phyloP scores from a whole-genome alignment of 2,329 filamentous ascomycete species.

The Colletotrichum trifolii region DNA sequence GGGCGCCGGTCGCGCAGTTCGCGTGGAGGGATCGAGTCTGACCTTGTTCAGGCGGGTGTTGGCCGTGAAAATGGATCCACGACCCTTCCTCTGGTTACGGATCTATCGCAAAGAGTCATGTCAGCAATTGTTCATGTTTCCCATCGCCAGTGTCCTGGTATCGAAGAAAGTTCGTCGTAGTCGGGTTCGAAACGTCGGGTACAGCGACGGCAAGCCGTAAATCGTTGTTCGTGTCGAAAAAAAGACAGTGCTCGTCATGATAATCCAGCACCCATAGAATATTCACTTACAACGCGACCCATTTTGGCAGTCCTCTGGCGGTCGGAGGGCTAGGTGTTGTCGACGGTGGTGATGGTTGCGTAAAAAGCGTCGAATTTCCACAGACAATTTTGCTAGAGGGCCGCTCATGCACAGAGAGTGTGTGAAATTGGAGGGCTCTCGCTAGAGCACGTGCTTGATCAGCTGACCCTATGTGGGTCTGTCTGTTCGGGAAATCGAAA shows the following conservation, averaged over 20 bases:
- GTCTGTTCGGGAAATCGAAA: background rate
- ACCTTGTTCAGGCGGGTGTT: slow-evolving; percentile 95
- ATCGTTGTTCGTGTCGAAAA: slow-evolving; percentile 7
- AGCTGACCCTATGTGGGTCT: slow-evolving; percentile 11
- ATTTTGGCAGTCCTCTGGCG: slow-evolving; percentile 51
- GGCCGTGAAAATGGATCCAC: slow-evolving; percentile 73
- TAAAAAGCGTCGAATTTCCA: slow-evolving; percentile 13
- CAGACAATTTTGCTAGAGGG: slow-evolving; percentile 21
- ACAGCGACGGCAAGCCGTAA: slow-evolving; percentile 21
- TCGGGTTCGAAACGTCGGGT: slow-evolving; percentile 13
- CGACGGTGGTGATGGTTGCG: slow-evolving; percentile 36
- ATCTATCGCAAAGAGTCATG: slow-evolving; percentile 51
- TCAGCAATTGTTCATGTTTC: slow-evolving; percentile 26
- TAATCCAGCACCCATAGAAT: slow-evolving; percentile 29
- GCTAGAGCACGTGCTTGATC: slow-evolving; percentile 21
- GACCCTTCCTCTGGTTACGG: slow-evolving; percentile 74
- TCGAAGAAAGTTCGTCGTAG: slow-evolving; percentile 25
- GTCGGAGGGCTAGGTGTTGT: slow-evolving; percentile 37
- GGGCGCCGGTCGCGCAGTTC: slow-evolving; percentile 18
- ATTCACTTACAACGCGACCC: slow-evolving; percentile 62
- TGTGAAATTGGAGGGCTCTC: slow-evolving; percentile 23
- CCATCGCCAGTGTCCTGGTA: background rate
- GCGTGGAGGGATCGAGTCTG: slow-evolving; percentile 66
- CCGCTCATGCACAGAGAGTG: background rate
- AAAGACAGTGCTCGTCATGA: background rate